phyloP scores from a whole-genome alignment of 2,329 filamentous ascomycete species.

The Exophiala xenobiotica region DNA sequence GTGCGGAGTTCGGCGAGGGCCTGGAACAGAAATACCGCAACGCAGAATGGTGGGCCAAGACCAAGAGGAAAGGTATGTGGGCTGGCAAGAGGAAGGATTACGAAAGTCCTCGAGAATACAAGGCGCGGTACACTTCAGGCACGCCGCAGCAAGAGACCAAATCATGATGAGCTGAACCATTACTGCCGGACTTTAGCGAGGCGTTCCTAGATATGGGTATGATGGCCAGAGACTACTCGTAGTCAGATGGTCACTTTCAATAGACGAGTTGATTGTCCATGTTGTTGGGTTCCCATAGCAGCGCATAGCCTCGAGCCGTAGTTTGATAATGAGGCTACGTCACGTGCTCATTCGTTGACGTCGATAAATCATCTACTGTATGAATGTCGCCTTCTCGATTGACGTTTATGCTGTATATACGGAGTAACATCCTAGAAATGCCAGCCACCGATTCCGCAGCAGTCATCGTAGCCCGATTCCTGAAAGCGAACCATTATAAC shows the following conservation, averaged over 20 bases:
- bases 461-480: slow-evolving; percentile 44
- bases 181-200: neutral
- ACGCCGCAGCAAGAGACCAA: slow-evolving; percentile 16
- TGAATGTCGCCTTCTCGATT: no score
- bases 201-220: slow-evolving; percentile 1
- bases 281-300: no score
- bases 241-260: no score
- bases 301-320: no score
- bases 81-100: slow-evolving; percentile 59
- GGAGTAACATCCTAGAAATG: slow-evolving; percentile 23
- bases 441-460: slow-evolving; percentile 29
- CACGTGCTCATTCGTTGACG: no score
- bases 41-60: slow-evolving; percentile 59
- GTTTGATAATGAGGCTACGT: no score
- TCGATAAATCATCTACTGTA: no score
- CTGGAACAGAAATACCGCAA: slow-evolving; percentile 52
- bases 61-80: slow-evolving; percentile 73
- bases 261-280: no score
- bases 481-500: slow-evolving; percentile 44
- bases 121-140: slow-evolving; percentile 51
- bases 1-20: slow-evolving; percentile 79
- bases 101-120: slow-evolving; percentile 88
- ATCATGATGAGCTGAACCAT: slow-evolving; percentile 1
- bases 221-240: no score
- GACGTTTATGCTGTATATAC: no score